Base-by-base conservation (phyloP, 2,329 filamentous ascomycete species). In the Colletotrichum sp. region DNA sequence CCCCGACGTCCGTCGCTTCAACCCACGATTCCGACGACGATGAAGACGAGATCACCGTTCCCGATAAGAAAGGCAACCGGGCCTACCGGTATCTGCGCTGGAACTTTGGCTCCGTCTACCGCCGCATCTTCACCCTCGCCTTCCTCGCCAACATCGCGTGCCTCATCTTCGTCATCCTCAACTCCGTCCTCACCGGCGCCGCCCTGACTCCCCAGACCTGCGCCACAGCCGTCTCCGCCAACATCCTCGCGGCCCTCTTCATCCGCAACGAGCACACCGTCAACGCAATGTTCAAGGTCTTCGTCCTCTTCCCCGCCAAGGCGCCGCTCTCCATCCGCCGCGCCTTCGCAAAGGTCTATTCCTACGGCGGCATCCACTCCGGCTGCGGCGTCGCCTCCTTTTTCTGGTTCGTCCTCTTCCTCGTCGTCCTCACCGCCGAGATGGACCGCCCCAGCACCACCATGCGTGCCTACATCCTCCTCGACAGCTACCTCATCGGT, bases 401-500 rank as follows among this genome's bases (percentile, higher is more conserved):
- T 3, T 79, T 87, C 39, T 90, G 89, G 89, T 87, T 89, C 68
- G 78, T 90, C n/a, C 84, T 84, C 39, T 87, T 86, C 44, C 86
- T 84, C 5, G 71, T 81, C 78, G 59, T 83, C 79, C 52, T 81
- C 52, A 79, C 79, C 34, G 82, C 78, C 60, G 44, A 77, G 21
- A 13, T 34, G 65, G 78, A 44, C 77, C 71, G 80, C 63, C 81
- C 78, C 86, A n/a, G 87, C 90, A 32, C 81, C 89, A 39, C 81
- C 89, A 60, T 84, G 83, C 15, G 80, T 85, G 39, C 85, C 71
- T 77, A 77, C 36, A 66, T 77, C 39, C 75, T 77, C n/a, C 60
- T 88, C 15, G 82, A 94, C 30, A 89, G 91, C 15, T 93, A 90
- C 80, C 80, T 92, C 55, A 87, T 95, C 55, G 86, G 91, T 60